Evolutionary conservation across 192 early-diverging fungal species (phyloP), one percentile per base, ranked within the genome.

Genomic region (Entomortierella parvispora): DNA sequence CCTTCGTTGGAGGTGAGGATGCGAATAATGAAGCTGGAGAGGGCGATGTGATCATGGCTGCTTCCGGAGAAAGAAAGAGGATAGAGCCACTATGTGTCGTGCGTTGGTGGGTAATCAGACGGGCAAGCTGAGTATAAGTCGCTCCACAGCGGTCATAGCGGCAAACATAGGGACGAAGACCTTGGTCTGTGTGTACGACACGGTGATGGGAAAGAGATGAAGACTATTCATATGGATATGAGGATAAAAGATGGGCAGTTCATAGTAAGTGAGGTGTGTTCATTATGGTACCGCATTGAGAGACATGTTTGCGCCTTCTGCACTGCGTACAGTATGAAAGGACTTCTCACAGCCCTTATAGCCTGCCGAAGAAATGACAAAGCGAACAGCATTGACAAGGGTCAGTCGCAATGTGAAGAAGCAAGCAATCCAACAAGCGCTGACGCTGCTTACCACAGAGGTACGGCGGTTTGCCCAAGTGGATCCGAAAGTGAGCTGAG

Each of bases 181-280:
- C 65, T 12, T 68, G 72, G 37, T 76, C 72, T 7, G 72, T 57
- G 37, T 76, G 72, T 18, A 76, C 65, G 26, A 76, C 72, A 0
- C 72, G 55, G 31, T 76, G 72, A 47, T 76, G 65, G 10, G 72
- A 76, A 33, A 76, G 31, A 44, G 71, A 76, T 2, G 71, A 76
- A 0, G 71, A 76, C 71, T 76, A 42, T n/a, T 15, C 12, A 22
- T 9, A 42, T 22, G 10, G 18, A 48, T 11, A 15, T 25, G 44
- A 8, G 33, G n/a, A 48, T 23, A 33, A 32, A 33, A 17, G 25
- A 42, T 10, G 15, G 37, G 5, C 12, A 9, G 37, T 5, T 40
- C 12, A n/a, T 40, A 12, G 37, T 40, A 9, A 12, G 37, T 40
- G 37, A 12, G 12, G 37, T 40, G 12, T 40, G 12, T 40, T 9